Evolutionary conservation across 2,329 filamentous ascomycete species (phyloP).

Genomic region (Diplodia sapinea): DNA sequence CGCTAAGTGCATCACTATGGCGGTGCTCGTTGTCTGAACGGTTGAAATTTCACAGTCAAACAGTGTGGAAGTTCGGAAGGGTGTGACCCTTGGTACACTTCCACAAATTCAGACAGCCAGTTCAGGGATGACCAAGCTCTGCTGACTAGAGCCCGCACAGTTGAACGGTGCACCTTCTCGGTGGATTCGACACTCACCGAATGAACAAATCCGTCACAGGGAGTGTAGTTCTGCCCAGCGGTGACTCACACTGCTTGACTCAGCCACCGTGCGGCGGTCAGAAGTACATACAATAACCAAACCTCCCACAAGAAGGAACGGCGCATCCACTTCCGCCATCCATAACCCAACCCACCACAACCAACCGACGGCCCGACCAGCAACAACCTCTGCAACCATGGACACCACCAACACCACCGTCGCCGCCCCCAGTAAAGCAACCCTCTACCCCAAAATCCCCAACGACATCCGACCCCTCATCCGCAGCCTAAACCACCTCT

Average conservation of each 20-base stretch:
- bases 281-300: not conserved
- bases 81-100: no score
- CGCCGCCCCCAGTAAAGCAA: not conserved
- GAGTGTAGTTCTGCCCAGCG: not conserved
- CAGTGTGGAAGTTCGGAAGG: no score
- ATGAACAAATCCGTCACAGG: no score
- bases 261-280: not conserved
- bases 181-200: no score
- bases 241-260: not conserved
- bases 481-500: not conserved
- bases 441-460: not conserved
- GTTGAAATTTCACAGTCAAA: no score
- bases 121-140: no score
- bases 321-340: not conserved
- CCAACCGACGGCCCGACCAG: not conserved
- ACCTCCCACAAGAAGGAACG: not conserved
- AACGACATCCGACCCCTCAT: not conserved
- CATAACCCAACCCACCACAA: not conserved
- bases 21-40: no score
- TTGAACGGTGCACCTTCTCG: no score
- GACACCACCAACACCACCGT: not conserved
- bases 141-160: no score
- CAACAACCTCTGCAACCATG: not conserved
- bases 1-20: no score
- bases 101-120: no score